These are phyloP conservation scores for Lithohypha guttulata DNA, from an alignment of 2,329 filamentous ascomycete genomes.

Conservation along the genomic window DNA sequence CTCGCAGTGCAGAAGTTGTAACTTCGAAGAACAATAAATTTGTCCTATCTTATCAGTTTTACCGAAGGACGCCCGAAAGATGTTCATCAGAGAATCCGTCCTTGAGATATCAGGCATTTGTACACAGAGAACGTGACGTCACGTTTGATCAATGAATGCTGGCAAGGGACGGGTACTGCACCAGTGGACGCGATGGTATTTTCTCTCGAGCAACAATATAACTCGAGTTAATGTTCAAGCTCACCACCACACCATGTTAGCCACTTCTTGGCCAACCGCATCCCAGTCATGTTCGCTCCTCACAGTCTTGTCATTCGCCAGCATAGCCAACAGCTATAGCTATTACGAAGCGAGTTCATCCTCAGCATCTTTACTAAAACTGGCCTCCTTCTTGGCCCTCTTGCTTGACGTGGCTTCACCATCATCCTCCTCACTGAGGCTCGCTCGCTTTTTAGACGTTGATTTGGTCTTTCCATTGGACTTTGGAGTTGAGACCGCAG, in stretches of 20 bases:
- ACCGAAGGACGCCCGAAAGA: not conserved
- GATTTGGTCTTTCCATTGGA: not conserved
- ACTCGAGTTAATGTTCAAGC: too few relatives aligned
- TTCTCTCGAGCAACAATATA: too few relatives aligned
- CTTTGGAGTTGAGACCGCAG: not conserved
- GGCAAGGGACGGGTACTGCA: too few relatives aligned
- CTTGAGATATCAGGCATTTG: not conserved
- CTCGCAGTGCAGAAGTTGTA: not conserved
- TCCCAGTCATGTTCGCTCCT: too few relatives aligned
- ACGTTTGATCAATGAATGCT: too few relatives aligned
- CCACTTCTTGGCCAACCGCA: too few relatives aligned
- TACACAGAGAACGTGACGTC: not conserved
- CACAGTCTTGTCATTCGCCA: too few relatives aligned
- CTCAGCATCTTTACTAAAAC: too few relatives aligned
- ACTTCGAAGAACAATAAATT: not conserved
- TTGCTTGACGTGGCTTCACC: constrained; percentile 4
- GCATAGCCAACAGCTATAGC: too few relatives aligned
- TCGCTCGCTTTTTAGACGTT: not conserved
- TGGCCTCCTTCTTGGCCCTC: not conserved
- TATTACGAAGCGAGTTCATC: not conserved
- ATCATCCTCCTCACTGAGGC: not conserved
- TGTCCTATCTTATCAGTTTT: not conserved
- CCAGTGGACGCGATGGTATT: too few relatives aligned
- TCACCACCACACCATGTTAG: too few relatives aligned
- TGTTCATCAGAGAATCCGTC: not conserved